phyloP scores from a whole-genome alignment of 371 early-diverging fungal species.

The Mortierella sp. region DNA sequence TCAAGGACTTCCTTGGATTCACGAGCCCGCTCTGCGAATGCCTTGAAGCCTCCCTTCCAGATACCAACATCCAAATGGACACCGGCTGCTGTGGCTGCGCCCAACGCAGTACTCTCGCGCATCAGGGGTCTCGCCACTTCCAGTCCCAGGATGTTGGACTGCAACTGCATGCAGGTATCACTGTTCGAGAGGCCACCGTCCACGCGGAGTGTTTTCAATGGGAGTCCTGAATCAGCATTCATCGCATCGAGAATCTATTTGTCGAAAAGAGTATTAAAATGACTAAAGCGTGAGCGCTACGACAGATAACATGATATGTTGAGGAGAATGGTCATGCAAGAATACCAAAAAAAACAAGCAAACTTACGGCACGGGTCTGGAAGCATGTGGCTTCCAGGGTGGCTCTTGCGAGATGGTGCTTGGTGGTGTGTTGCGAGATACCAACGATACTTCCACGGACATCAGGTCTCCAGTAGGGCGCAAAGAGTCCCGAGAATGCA shows the following conservation, averaged over 20 bases:
- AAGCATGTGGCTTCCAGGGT: slow-evolving; percentile 92
- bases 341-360: not conserved
- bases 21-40: slow-evolving; percentile 30
- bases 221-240: slow-evolving; percentile 78
- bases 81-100: slow-evolving; percentile 96
- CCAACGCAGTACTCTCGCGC: slow-evolving; percentile 94
- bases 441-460: slow-evolving; percentile 93
- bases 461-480: slow-evolving; percentile 96
- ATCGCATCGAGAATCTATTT: slow-evolving; percentile 87
- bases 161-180: slow-evolving; percentile 92
- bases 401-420: slow-evolving; percentile 89
- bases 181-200: slow-evolving; percentile 96
- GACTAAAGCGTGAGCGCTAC: not conserved
- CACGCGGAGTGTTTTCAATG: slow-evolving; percentile 80
- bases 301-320: not conserved
- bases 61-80: slow-evolving; percentile 76
- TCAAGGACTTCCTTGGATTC: slow-evolving; percentile 56
- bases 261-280: not conserved
- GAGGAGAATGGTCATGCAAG: not conserved
- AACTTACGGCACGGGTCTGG: slow-evolving; percentile 82
- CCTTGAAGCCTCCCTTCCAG: slow-evolving; percentile 69
- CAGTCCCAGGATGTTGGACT: slow-evolving; percentile 90
- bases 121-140: slow-evolving; percentile 89
- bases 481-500: slow-evolving; percentile 95
- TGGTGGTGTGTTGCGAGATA: slow-evolving; percentile 89